Evolutionary conservation across 75 land plant species (phyloP), one percentile per base, ranked within the genome.

Genomic region (Pinus taeda): DNA sequence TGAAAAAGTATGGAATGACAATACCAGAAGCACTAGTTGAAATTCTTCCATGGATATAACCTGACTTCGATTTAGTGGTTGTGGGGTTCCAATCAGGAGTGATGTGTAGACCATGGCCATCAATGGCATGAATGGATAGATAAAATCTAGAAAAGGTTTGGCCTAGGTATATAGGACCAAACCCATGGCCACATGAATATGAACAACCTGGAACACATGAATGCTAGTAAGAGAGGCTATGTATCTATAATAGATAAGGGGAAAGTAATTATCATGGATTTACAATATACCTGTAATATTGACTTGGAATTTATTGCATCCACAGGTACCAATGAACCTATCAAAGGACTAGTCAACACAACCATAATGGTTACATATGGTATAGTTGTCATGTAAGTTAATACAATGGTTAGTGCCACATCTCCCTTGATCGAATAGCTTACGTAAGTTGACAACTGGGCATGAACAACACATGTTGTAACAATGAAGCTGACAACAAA

Each of bases 261-360:
- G 2, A 55, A 8, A 74, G 22, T 29, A 74, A 56, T 2, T 15
- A 55, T 4, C 7, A 7, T 55, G 30, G 75, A 17, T 13, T 15
- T n/a, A 53, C 15, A 45, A 18, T 18, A 21, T 81, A 90, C 99
- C 95, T 96, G 99, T 56, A 96, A 79, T 69, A 96, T 96, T 63
- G 99, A 96, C 78, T 92, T 92, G 64, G 94, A 82, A 94, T 96
- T 24, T 82, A 92, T 65, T 20, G 85, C 99, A 84, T 96, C 99
- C 67, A 96, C 97, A 58, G 99, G 99, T 60, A 96, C 97, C 66
- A 96, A 95, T 61, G 97, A 94, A 30, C 99, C 99, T 74, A 96
- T 94, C n/a, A 96, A 83, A 60, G 92, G 80, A 57, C 92, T 86
- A 57, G 93, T 96, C 39, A 96, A 79, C 39, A 96, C 71, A 63